Percentiles rank a stretch among this genome's conserved stretches.
Conservation (phyloP, 306 rosid species). For the Astragalus membranaceus region DNA sequence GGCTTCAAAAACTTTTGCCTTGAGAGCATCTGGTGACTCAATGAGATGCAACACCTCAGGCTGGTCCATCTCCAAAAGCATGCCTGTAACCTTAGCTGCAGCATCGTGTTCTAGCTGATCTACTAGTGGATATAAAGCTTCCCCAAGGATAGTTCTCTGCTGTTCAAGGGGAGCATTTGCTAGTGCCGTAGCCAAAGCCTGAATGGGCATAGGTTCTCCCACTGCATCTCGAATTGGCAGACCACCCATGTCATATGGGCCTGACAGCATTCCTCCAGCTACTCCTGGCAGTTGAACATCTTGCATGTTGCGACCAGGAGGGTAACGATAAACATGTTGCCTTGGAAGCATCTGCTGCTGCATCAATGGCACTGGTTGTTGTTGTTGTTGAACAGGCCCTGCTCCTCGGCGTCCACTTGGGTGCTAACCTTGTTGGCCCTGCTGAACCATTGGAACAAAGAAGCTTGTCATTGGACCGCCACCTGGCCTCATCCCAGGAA, state of each 20-base stretch:
- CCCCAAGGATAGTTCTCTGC: slow-evolving; percentile 76
- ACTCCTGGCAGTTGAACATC: slow-evolving; percentile 49
- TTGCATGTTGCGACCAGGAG: slow-evolving; percentile 60
- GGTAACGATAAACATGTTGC: slow-evolving; percentile 59
- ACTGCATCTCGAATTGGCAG: slow-evolving; percentile 51
- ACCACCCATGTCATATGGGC: slow-evolving; percentile 54
- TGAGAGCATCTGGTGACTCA: too few relatives aligned
- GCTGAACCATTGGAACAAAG: slow-evolving; percentile 68
- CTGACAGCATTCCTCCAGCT: slow-evolving; percentile 54
- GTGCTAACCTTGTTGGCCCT: slow-evolving; percentile 69
- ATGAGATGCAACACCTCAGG: too few relatives aligned
- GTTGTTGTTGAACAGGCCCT: slow-evolving; percentile 54
- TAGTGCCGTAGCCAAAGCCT: slow-evolving; percentile 65
- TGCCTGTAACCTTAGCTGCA: too few relatives aligned
- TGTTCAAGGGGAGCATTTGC: slow-evolving; percentile 60
- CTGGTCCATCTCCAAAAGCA: too few relatives aligned
- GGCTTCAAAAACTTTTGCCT: too few relatives aligned
- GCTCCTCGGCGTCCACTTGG: slow-evolving; percentile 70
- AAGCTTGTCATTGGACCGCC: slow-evolving; percentile 57
- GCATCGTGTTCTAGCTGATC: too few relatives aligned
- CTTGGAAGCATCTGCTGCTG: slow-evolving; percentile 78
- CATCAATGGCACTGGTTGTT: slow-evolving; percentile 49
- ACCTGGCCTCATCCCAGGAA: slow-evolving; percentile 70
- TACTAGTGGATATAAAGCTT: too few relatives aligned
- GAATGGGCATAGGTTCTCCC: slow-evolving; percentile 44